Evolutionary conservation across 2,329 filamentous ascomycete species (phyloP).

Genomic region (Aspergillus spinulosporus): DNA sequence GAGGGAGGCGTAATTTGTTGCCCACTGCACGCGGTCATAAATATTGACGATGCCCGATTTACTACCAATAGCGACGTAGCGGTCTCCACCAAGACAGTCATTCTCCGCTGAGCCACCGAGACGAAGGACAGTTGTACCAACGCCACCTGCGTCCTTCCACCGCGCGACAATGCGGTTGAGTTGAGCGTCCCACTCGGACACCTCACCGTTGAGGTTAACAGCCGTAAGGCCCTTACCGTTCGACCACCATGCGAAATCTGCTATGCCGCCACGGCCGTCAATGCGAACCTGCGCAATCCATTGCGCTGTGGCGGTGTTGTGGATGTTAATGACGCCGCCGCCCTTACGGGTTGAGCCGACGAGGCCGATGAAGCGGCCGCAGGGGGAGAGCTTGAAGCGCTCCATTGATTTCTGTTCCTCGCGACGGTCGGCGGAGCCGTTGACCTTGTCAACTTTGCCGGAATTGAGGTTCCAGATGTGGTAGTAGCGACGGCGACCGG

Average conservation of each 20-base stretch:
- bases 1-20: slow-evolving; percentile 40
- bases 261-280: slow-evolving; percentile 78
- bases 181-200: slow-evolving; percentile 81
- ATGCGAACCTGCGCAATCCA: slow-evolving; percentile 83
- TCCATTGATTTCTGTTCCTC: slow-evolving; percentile 91
- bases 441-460: slow-evolving; percentile 79
- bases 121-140: slow-evolving; percentile 78
- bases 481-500: slow-evolving; percentile 85
- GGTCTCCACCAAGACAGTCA: slow-evolving; percentile 65
- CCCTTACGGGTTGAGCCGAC: slow-evolving; percentile 78
- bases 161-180: slow-evolving; percentile 69
- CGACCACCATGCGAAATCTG: slow-evolving; percentile 92
- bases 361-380: slow-evolving; percentile 81
- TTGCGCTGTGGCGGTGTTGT: slow-evolving; percentile 77
- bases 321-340: slow-evolving; percentile 82
- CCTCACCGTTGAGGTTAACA: slow-evolving; percentile 80
- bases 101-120: slow-evolving; percentile 59
- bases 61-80: slow-evolving; percentile 87
- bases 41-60: slow-evolving; percentile 88
- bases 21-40: slow-evolving; percentile 76
- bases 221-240: slow-evolving; percentile 79
- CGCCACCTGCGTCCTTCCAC: slow-evolving; percentile 88
- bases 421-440: slow-evolving; percentile 66
- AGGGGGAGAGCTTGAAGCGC: slow-evolving; percentile 80
- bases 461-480: slow-evolving; percentile 88